Base-by-base conservation (phyloP, 148 eudicot genomes). In the Fagopyrum homotropicum region DNA sequence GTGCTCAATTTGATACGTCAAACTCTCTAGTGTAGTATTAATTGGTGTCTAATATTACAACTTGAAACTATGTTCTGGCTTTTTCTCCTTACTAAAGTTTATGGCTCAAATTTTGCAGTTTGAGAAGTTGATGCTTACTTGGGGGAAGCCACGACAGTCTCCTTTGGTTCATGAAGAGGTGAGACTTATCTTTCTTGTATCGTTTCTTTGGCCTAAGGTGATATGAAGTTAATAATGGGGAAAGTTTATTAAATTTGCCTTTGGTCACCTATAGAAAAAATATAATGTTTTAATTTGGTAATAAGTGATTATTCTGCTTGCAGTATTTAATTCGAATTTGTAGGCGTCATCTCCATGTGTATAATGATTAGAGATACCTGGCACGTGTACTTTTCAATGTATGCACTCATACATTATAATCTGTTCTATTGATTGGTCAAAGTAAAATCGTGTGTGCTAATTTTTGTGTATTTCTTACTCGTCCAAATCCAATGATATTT, bases 131-230 rank as follows among this genome's bases (percentile, higher is more conserved):
- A 76, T 90, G 51, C 88, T 88, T 14, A 88, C 86, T 76, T 95
- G 96, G 98, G 96, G 93, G 74, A 88, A 92, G 72, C 97, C 92
- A 73, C 96, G 96, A 11, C 93, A 90, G 77, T 80, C 89, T 74
- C 92, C 97, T 14, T 68, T 95, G 75, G 83, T 84, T 30, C 74
- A 76, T 48, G 90, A 92, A 84, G 97, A 92, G 96, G 98, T 95
- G 86, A 64, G 40, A 7, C 30, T 7, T 64, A 35, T 64, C n/a
- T n/a, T 64, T 64, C 45, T 35, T 64, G 10, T 12, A 35, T 9
- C 40, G 6, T 64, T 35, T 64, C 69, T 40, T 64, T 64, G 1
- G n/a, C 17, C 45, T 12, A 30, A 64, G 7, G 26, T 61, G 0
- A 29, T 61, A 61, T 61, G 15, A 61, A 22, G 22, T n/a, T n/a